Evolutionary conservation across 805 yeast genomes (phyloP).

Genomic region (Geotrichum ghanense): DNA sequence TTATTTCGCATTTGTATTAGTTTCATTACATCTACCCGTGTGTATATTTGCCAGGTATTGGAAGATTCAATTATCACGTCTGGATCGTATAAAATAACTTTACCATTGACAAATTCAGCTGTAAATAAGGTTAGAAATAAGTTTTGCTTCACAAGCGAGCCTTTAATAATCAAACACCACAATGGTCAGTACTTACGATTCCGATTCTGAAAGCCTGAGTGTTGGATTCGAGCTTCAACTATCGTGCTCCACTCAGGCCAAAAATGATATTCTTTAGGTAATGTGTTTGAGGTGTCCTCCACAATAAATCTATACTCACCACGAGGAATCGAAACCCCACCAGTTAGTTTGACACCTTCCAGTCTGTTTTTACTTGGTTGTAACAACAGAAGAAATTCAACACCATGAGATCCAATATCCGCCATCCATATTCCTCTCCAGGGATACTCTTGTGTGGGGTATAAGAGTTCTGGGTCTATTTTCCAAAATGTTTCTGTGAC

Average conservation of each 20-base stretch:
- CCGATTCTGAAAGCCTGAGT: conserved; percentile 2
- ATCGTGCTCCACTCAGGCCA: conserved; percentile 1
- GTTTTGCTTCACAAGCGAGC: no score
- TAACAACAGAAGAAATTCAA: conserved; percentile 16
- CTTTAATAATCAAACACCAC: no score
- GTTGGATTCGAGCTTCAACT: background rate
- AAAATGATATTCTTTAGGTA: background rate
- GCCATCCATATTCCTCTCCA: conserved; percentile 22
- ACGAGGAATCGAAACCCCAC: conserved; percentile 17
- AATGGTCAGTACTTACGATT: conserved; percentile 1
- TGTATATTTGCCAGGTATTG: background rate
- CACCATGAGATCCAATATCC: conserved; percentile 12
- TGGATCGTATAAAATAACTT: background rate
- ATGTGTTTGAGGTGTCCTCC: conserved; percentile 10
- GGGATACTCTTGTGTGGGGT: conserved; percentile 8
- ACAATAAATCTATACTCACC: conserved; percentile 19
- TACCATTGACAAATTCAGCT: background rate
- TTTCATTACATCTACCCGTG: background rate
- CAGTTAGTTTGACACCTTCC: conserved; percentile 22
- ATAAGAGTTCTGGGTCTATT: conserved; percentile 4
- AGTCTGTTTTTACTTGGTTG: conserved; percentile 17
- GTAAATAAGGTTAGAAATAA: background rate
- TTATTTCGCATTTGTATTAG: background rate
- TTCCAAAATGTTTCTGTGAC: conserved; percentile 16
- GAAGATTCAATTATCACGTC: background rate